Percentiles rank a stretch among this genome's conserved stretches.
phyloP scores from a whole-genome alignment of 2,329 filamentous ascomycete genomes.

The Cordyceps tenuipes region DNA sequence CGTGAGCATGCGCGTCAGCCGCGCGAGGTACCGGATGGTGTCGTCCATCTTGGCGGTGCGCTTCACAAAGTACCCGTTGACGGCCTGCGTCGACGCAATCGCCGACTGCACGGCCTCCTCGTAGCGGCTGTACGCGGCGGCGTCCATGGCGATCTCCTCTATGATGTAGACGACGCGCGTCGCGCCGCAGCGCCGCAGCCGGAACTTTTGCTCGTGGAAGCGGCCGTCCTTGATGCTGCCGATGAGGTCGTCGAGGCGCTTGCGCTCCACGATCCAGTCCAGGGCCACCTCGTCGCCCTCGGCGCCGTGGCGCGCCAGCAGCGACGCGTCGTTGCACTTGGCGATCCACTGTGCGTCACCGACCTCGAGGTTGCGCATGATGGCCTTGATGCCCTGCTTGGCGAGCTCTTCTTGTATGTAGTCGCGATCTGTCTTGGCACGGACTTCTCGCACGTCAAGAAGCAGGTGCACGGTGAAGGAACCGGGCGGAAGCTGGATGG shows the following conservation, averaged over 20 bases:
- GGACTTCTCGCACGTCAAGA: constrained; percentile 67
- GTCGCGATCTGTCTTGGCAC: constrained; percentile 63
- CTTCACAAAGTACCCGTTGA: constrained; percentile 73
- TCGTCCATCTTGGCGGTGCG: constrained; percentile 68
- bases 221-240: constrained; percentile 73
- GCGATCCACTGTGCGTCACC: constrained; percentile 77
- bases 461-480: constrained; percentile 66
- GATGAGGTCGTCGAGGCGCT: constrained; percentile 72
- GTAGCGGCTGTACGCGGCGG: constrained; percentile 45
- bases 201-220: constrained; percentile 79
- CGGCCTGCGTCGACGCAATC: constrained; percentile 68
- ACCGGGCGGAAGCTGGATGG: constrained; percentile 54
- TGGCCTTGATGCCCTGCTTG: constrained; percentile 56
- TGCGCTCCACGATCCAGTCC: constrained; percentile 75
- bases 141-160: constrained; percentile 59
- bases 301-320: constrained; percentile 47
- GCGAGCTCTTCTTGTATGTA: constrained; percentile 67
- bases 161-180: constrained; percentile 71
- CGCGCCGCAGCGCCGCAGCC: constrained; percentile 63
- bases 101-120: constrained; percentile 63
- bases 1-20: constrained; percentile 62
- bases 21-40: constrained; percentile 64
- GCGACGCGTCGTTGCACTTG: constrained; percentile 52
- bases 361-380: constrained; percentile 61
- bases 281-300: constrained; percentile 65